phyloP scores from a whole-genome alignment of 352 stramenopile species.

The Phytophthora pseudosyringae region DNA sequence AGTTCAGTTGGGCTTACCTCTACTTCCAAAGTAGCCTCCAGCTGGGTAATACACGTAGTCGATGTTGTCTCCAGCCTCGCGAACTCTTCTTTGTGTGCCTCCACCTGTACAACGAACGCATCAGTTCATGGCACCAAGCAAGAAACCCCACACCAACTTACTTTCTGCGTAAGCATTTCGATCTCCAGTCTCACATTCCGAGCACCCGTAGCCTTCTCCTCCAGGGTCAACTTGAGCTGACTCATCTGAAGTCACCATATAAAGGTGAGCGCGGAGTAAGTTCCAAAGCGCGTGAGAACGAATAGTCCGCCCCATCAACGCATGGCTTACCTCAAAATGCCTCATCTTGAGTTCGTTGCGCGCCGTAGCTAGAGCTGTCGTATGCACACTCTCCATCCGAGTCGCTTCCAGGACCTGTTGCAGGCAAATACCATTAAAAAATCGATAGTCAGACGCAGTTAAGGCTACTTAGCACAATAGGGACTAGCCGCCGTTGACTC shows the following conservation, averaged over 20 bases:
- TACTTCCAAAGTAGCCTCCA: constrained; percentile 59
- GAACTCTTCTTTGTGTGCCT: constrained; percentile 78
- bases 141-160: constrained; percentile 13
- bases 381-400: constrained; percentile 59
- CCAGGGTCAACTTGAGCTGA: constrained; percentile 65
- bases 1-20: constrained; percentile 38
- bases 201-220: constrained; percentile 53
- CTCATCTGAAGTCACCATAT: constrained; percentile 44
- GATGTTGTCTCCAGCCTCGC: constrained; percentile 69
- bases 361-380: constrained; percentile 47
- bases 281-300: no score
- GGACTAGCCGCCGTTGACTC: not conserved
- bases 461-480: not conserved
- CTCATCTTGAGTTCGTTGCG: constrained; percentile 84
- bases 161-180: constrained; percentile 81
- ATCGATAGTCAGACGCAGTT: not conserved
- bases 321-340: constrained; percentile 65
- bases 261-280: not conserved
- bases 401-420: constrained; percentile 58
- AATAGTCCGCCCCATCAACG: not conserved
- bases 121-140: constrained; percentile 1
- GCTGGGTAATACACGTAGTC: constrained; percentile 60
- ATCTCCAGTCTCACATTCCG: constrained; percentile 48
- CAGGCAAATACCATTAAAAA: no score
- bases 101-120: constrained; percentile 38